Base-by-base conservation (phyloP, 441 rosid genomes). In the Gossypium davidsonii region DNA sequence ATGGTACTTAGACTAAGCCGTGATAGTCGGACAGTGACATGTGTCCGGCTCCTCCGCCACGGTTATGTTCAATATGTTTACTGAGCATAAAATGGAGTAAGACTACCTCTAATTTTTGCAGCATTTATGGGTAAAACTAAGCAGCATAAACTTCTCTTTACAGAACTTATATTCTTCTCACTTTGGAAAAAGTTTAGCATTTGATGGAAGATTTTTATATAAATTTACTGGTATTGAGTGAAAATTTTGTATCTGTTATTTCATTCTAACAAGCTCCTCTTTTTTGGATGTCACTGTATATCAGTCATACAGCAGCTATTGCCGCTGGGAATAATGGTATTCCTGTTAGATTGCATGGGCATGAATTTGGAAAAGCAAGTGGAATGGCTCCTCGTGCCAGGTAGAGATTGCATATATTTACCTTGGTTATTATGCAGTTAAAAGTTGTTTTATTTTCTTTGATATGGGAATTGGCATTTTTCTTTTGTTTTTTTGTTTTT, bases 311-410 rank as follows among this genome's bases (percentile, higher is more conserved):
- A 57, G 99, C 99, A 73, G 91, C 98, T 67, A 96, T 93, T 73
- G 99, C 99, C 57, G 99, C 99, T 25, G 99, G 99, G 77, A 93
- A 93, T 78, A 93, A 93, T 85, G 99, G 99, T 63, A 88, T 93
- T 76, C 97, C 97, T 2, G 95, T 96, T 83, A 90, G 90, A 84
- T 74, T 91, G 80, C 86, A 86, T 18, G 99, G 99, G 70, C 85
- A 93, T 84, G 98, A 96, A 73, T 96, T 91, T 79, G 99, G 99
- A 57, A 95, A 85, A 88, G 99, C 99, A 18, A 95, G 99, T 21
- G 99, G 99, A 52, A 95, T 95, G 99, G 99, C 99, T 80, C 99
- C 98, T 66, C 95, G 99, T 79, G 97, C 99, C 60, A 90, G 99
- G 98, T 93, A 83, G 73, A 74, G 61, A 74, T 74, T 46, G 78